A percentile compares a stretch with the other conserved stretches of the same genome.
phyloP scores from a whole-genome alignment of 2,329 filamentous ascomycete genomes.

The Oidium heveae region DNA sequence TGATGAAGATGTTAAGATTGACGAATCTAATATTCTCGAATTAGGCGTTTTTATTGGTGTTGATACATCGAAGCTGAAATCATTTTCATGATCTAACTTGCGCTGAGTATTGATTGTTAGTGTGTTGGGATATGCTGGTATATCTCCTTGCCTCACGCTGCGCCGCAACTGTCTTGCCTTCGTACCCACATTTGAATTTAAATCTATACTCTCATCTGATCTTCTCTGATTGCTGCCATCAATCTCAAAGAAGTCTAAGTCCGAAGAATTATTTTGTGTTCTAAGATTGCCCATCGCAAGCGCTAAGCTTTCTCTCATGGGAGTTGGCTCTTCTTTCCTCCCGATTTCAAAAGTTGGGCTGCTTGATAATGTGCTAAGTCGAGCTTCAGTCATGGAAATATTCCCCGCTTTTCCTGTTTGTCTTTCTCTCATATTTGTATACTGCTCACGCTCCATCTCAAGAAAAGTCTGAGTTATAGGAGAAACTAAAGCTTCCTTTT shows the following conservation, averaged over 20 bases:
- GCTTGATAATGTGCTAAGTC: conserved; percentile 5
- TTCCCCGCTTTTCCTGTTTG: conserved; percentile 1
- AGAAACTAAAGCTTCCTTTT: conserved; percentile 3
- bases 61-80: conserved; percentile 38
- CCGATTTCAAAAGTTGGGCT: conserved; percentile 12
- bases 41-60: conserved; percentile 33
- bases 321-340: conserved; percentile 8
- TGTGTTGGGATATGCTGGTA: conserved; percentile 23
- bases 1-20: conserved; percentile 14
- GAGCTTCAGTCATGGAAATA: conserved; percentile 3
- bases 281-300: conserved; percentile 26
- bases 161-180: conserved; percentile 31
- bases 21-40: conserved; percentile 13
- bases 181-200: conserved; percentile 16
- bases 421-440: background rate
- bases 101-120: conserved; percentile 16
- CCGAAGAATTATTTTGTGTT: conserved; percentile 13
- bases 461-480: too few relatives aligned
- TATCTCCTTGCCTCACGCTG: conserved; percentile 32
- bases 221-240: conserved; percentile 13
- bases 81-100: conserved; percentile 20
- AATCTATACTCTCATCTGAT: conserved; percentile 15
- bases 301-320: conserved; percentile 14
- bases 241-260: conserved; percentile 11
- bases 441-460: background rate